phyloP scores from a whole-genome alignment of 2,329 filamentous ascomycete species.

The Epichloe gansuensis region DNA sequence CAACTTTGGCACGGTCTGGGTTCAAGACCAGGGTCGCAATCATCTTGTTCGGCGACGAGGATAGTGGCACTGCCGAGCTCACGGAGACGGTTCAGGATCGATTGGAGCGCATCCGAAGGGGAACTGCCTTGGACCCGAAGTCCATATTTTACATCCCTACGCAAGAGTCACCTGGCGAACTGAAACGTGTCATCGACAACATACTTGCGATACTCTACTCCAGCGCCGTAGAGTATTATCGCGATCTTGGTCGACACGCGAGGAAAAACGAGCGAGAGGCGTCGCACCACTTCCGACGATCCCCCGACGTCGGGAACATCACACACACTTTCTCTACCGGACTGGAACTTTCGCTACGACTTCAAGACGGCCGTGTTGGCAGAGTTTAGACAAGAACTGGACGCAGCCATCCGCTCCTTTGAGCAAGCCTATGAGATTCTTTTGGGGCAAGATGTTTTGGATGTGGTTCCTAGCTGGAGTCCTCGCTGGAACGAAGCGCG shows the following conservation, averaged over 20 bases:
- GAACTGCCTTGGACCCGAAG: constrained; percentile 71
- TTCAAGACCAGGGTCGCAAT: constrained; percentile 71
- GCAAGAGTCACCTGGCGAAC: constrained; percentile 56
- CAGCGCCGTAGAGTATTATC: constrained; percentile 76
- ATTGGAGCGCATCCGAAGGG: constrained; percentile 64
- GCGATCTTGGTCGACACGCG: constrained; percentile 84
- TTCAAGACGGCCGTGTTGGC: constrained; percentile 86
- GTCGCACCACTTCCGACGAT: constrained; percentile 68
- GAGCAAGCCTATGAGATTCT: constrained; percentile 78
- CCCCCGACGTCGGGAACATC: constrained; percentile 72
- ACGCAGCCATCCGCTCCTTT: constrained; percentile 73
- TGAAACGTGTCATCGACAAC: constrained; percentile 60
- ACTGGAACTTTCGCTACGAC: constrained; percentile 91
- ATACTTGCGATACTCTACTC: constrained; percentile 64
- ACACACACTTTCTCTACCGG: constrained; percentile 69
- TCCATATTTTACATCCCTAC: constrained; percentile 76
- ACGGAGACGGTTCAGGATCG: constrained; percentile 57
- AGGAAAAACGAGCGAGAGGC: constrained; percentile 78
- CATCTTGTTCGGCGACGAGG: constrained; percentile 32
- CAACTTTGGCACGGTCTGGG: constrained; percentile 52
- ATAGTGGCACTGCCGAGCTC: constrained; percentile 28
- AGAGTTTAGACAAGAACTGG: constrained; percentile 88
- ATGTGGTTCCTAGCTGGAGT: constrained; percentile 81
- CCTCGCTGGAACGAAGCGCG: constrained; percentile 87
- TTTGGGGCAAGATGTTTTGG: constrained; percentile 72